Evolutionary conservation across 176 grass and related monocot species (phyloP).

Genomic region (Microstegium vimineum): DNA sequence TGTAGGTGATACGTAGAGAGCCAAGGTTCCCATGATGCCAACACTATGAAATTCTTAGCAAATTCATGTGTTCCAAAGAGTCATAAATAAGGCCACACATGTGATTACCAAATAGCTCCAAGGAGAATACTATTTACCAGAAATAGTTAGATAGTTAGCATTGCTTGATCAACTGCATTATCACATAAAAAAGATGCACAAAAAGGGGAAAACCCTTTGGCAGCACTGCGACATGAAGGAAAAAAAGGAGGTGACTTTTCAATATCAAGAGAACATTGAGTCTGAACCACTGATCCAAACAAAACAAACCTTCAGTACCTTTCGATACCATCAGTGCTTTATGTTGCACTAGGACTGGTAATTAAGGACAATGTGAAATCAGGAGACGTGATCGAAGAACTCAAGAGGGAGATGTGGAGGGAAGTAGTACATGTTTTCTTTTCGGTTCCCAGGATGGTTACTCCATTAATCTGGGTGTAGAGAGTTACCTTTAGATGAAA

Average conservation of each 20-base stretch:
- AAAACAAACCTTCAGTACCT: slow-evolving; percentile 15
- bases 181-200: background rate
- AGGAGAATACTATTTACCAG: background rate
- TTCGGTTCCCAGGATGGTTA: background rate
- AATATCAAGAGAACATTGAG: slow-evolving; percentile 10
- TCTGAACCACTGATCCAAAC: background rate
- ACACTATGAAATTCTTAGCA: too few relatives aligned
- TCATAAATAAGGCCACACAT: too few relatives aligned
- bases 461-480: background rate
- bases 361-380: background rate
- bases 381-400: background rate
- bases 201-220: slow-evolving; percentile 20
- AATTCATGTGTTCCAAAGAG: too few relatives aligned
- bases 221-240: background rate
- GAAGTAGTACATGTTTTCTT: background rate
- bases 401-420: background rate
- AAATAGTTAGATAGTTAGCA: background rate
- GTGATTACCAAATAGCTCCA: background rate
- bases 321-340: background rate
- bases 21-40: too few relatives aligned
- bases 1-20: too few relatives aligned
- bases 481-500: background rate
- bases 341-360: background rate
- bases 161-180: background rate
- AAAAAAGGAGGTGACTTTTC: slow-evolving; percentile 9